Evolutionary conservation across 495 filamentous ascomycete genomes (phyloP).

Genomic region (Penicillium tannophilum): DNA sequence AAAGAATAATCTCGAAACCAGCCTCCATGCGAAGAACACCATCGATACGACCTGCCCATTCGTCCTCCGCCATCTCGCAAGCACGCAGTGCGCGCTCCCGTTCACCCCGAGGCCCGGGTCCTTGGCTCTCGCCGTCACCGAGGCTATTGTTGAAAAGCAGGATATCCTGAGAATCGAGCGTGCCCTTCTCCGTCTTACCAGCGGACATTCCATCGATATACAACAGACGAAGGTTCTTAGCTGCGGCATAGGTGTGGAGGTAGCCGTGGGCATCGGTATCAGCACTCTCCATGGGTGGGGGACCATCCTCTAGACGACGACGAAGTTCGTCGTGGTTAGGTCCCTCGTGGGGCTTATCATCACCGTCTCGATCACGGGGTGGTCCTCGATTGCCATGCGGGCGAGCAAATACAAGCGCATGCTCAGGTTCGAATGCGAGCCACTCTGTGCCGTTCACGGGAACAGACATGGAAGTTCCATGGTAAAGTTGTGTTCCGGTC

Average conservation of each 20-base stretch:
- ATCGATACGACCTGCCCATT: slow-evolving; percentile 55
- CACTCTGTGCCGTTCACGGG: slow-evolving; percentile 59
- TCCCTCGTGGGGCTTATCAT: not conserved
- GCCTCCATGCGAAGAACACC: slow-evolving; percentile 68
- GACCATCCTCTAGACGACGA: slow-evolving; percentile 1
- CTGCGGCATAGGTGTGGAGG: slow-evolving; percentile 58
- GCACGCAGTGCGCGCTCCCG: slow-evolving; percentile 46
- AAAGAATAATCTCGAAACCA: slow-evolving; percentile 72
- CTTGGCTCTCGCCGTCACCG: slow-evolving; percentile 3
- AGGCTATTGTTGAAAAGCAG: slow-evolving; percentile 44
- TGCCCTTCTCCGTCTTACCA: slow-evolving; percentile 59
- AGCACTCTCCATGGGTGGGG: slow-evolving; percentile 9
- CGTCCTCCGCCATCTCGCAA: slow-evolving; percentile 47
- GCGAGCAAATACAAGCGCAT: slow-evolving; percentile 58
- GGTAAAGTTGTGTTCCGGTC: slow-evolving; percentile 60
- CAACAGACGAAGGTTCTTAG: slow-evolving; percentile 52
- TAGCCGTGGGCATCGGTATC: slow-evolving; percentile 40
- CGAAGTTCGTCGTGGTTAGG: slow-evolving; percentile 23
- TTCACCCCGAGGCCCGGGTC: slow-evolving; percentile 32
- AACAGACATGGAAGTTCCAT: slow-evolving; percentile 48
- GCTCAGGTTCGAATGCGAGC: slow-evolving; percentile 72
- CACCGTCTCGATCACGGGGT: not conserved
- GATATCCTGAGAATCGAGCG: slow-evolving; percentile 61
- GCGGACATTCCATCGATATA: slow-evolving; percentile 66
- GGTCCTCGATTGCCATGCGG: slow-evolving; percentile 5